Evolutionary conservation across 73 alveolate species (phyloP).

Genomic region (Paramecium tetraurelia): DNA sequence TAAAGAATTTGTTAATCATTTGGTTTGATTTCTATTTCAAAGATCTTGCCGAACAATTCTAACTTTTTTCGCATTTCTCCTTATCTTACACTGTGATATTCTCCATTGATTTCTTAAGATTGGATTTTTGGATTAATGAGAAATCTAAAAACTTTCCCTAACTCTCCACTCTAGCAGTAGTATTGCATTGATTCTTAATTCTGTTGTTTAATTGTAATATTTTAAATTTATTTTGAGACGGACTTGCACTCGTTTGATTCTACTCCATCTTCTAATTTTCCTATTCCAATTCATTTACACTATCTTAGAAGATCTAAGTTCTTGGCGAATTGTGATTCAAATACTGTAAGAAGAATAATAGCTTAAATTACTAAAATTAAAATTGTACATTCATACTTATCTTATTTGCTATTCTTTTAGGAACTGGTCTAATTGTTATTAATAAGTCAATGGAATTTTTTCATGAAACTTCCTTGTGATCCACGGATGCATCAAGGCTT

Average conservation of each 20-base stretch:
- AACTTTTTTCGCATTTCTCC: neutral
- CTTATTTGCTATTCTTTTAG: constrained; percentile 59
- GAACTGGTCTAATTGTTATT: constrained; percentile 62
- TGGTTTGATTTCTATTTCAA: neutral
- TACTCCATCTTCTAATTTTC: neutral
- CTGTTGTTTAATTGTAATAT: neutral
- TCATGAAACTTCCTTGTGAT: constrained; percentile 77
- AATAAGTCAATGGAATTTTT: constrained; percentile 73
- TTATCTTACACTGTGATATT: neutral
- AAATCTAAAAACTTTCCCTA: neutral
- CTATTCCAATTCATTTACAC: neutral
- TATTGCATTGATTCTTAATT: neutral
- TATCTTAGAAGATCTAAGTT: neutral
- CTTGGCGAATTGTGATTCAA: neutral
- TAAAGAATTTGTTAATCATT: neutral
- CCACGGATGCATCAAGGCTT: constrained; percentile 92
- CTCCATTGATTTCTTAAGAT: neutral
- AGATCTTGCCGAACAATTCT: neutral
- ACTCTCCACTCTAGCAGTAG: neutral
- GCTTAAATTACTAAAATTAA: neutral
- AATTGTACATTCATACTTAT: neutral
- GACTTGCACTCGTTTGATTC: neutral
- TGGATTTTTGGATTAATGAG: neutral
- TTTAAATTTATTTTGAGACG: neutral
- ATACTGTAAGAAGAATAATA: neutral